Percentiles rank a stretch among this genome's conserved stretches.
These are phyloP conservation scores for Logfia minima DNA, from an alignment of 129 eudicot species.

Conservation along the genomic window DNA sequence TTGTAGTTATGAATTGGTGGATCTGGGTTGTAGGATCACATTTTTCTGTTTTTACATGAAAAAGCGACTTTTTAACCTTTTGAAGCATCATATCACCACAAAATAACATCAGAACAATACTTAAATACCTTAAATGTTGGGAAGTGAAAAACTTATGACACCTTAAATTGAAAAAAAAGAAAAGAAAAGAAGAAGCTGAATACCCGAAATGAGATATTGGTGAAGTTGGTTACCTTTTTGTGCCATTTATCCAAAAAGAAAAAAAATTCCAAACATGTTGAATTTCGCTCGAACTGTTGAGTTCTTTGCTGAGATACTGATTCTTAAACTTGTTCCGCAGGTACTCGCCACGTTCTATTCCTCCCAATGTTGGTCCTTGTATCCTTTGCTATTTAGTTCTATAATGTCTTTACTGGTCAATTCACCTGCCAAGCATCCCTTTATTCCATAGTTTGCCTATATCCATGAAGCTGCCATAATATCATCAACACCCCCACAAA, in stretches of 20 bases:
- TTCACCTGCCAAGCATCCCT: not conserved
- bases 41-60: not conserved
- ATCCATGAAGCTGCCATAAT: not conserved
- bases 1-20: not conserved
- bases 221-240: not conserved
- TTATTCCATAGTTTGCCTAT: not conserved
- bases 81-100: not conserved
- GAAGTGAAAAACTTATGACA: not conserved
- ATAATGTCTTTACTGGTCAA: not conserved
- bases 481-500: not conserved
- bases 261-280: not conserved
- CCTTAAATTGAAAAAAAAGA: not conserved
- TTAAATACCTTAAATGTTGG: not conserved
- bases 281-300: not conserved
- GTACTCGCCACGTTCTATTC: constrained; percentile 66
- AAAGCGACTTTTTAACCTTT: not conserved
- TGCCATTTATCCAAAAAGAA: not conserved
- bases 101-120: not conserved
- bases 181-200: not conserved
- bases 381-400: constrained; percentile 48
- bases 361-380: constrained; percentile 86
- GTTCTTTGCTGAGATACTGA: constrained; percentile 18
- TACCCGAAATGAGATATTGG: not conserved
- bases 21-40: not conserved
- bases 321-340: constrained; percentile 41